phyloP scores from a whole-genome alignment of 176 grass and related monocot species.

The Leersia perrieri region DNA sequence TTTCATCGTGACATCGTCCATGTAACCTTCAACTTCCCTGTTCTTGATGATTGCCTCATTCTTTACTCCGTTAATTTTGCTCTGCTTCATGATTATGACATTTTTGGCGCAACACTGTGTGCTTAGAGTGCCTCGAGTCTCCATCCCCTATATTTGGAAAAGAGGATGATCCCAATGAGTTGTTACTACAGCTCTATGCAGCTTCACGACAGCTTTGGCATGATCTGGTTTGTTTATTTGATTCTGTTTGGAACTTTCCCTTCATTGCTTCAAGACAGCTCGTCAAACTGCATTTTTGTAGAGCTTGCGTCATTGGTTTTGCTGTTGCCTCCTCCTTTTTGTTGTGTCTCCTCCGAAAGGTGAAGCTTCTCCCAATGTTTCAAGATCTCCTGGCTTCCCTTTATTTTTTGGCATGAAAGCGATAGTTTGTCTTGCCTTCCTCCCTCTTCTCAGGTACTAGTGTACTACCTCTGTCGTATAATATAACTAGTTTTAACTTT shows the following conservation, averaged over 20 bases:
- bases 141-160: not conserved
- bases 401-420: not conserved
- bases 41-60: too few species aligned
- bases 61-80: too few species aligned
- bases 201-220: constrained; percentile 15
- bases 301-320: not conserved
- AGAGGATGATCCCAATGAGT: constrained; percentile 9
- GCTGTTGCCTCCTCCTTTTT: not conserved
- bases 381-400: not conserved
- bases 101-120: too few species aligned
- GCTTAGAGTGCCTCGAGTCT: constrained; percentile 7
- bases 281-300: constrained; percentile 33
- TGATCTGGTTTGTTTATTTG: constrained; percentile 15
- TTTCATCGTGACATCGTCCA: too few species aligned
- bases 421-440: not conserved
- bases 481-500: too few species aligned
- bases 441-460: not conserved
- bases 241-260: not conserved
- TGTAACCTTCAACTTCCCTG: too few species aligned
- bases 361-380: not conserved
- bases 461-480: too few species aligned
- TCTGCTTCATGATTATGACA: too few species aligned
- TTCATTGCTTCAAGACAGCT: constrained; percentile 13
- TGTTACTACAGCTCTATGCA: constrained; percentile 5
- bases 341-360: not conserved